Percentiles rank a stretch among this genome's conserved stretches.
Conservation (phyloP, 2,329 filamentous ascomycete species). For the Bimuria novae-zelandiae region DNA sequence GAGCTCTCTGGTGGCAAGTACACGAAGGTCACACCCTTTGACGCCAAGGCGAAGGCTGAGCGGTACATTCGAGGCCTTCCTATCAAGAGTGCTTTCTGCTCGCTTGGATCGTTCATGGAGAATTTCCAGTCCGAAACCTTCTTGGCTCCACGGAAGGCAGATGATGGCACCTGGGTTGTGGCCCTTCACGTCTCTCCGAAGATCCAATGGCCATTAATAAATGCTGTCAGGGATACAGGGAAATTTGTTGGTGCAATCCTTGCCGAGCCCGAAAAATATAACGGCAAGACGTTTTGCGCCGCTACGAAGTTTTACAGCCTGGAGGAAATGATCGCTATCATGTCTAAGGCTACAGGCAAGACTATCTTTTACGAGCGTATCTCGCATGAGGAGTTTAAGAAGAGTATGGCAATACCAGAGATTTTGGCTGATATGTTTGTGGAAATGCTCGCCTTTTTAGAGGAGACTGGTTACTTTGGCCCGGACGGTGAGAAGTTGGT, state of each 20-base stretch:
- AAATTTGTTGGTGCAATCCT: slow-evolving; percentile 47
- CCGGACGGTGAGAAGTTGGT: slow-evolving; percentile 37
- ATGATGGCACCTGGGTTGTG: slow-evolving; percentile 38
- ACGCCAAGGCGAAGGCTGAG: slow-evolving; percentile 53
- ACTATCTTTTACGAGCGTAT: slow-evolving; percentile 17
- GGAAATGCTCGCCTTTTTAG: slow-evolving; percentile 24
- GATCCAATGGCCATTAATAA: slow-evolving; percentile 47
- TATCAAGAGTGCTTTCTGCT: slow-evolving; percentile 20
- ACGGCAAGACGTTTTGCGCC: slow-evolving; percentile 49
- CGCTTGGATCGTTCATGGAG: slow-evolving; percentile 17
- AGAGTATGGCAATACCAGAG: slow-evolving; percentile 7
- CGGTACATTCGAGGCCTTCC: slow-evolving; percentile 55
- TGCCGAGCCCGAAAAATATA: slow-evolving; percentile 46
- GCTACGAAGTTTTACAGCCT: slow-evolving; percentile 47
- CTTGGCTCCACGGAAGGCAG: slow-evolving; percentile 35
- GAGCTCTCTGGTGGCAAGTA: slow-evolving; percentile 43
- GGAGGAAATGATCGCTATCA: slow-evolving; percentile 45
- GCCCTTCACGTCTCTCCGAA: slow-evolving; percentile 12
- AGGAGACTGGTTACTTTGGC: slow-evolving; percentile 45
- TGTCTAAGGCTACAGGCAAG: slow-evolving; percentile 48
- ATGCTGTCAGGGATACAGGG: slow-evolving; percentile 49
- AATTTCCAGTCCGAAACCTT: slow-evolving; percentile 18
- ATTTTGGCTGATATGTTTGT: slow-evolving; percentile 15
- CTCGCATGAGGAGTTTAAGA: slow-evolving; percentile 15
- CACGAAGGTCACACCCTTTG: slow-evolving; percentile 46